Evolutionary conservation across 495 filamentous ascomycete genomes (phyloP), one percentile per base, ranked within the genome.

Genomic region (Letharia lupina): DNA sequence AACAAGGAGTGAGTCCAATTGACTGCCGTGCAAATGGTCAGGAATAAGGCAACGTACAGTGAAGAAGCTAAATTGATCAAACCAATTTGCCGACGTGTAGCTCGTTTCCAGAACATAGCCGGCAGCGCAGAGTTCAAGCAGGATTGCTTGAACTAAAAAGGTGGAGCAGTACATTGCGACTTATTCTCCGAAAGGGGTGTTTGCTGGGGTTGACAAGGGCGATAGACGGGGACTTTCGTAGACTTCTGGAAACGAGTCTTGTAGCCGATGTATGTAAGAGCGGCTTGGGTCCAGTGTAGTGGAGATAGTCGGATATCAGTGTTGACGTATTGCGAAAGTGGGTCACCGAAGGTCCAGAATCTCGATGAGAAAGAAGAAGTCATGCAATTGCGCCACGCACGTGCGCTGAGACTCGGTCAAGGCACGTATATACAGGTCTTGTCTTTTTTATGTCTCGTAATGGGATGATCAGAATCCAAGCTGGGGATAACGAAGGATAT

Each of bases 61-160:
- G 12, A 33, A 35, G 52, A 56, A 56, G 31, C 31, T 56, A 6
- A 56, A 56, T 7, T 33, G 28, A 35, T 56, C 52, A 13, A 56
- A 56, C 52, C 52, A 56, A 35, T 56, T 56, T 33, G 52, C 52
- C 11, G 52, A 33, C 13, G 52, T 56, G 52, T 56, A 56, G 52
- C 31, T 56, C 31, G 52, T 56, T 56, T 56, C 52, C 13, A 56
- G 16, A 7, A 56, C 52, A 6, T 56, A 56, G 2, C 52, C 7
- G 7, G 28, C 52, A 56, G 28, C 12, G 18, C 52, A 56, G 31
- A 56, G 15, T 13, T 35, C 28, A 33, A 16, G 4, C 31, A 35
- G 13, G 15, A 35, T 35, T 56, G 31, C 52, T 56, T 56, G 52
- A 35, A 35, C 0, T 18, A 56, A 18, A 6, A 56, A 35, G 31